Evolutionary conservation across 1,139 yeast genomes (phyloP).

Genomic region (Nadsonia starkeyi-henricii): DNA sequence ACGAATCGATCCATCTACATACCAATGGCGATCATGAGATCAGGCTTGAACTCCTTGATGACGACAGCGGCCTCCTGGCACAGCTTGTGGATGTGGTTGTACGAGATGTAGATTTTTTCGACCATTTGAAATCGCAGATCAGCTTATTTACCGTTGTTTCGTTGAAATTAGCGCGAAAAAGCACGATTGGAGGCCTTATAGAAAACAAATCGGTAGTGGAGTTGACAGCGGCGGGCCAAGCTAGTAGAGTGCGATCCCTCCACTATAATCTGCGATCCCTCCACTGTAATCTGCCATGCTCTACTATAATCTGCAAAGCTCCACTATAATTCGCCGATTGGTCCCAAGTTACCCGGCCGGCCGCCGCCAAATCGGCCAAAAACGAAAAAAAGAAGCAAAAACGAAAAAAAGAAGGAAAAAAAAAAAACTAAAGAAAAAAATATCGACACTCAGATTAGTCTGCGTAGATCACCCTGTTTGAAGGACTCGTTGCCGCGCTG

Average conservation of each 20-base stretch:
- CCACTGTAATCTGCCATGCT: no score
- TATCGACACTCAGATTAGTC: background rate
- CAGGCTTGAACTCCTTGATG: slow-evolving; percentile 62
- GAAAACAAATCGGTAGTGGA: no score
- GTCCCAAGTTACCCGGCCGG: background rate
- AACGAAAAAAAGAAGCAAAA: background rate
- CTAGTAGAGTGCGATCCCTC: no score
- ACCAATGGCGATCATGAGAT: slow-evolving; percentile 74
- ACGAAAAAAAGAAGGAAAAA: slow-evolving; percentile 5
- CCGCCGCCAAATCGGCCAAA: background rate
- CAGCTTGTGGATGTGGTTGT: slow-evolving; percentile 84
- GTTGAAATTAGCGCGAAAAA: no score
- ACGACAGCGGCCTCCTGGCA: slow-evolving; percentile 73
- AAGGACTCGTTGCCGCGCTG: background rate
- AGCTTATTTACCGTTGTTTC: slow-evolving; percentile 1
- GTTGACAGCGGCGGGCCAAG: no score
- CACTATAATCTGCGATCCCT: no score
- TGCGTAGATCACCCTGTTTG: background rate
- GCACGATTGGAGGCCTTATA: no score
- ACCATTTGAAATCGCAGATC: slow-evolving; percentile 11
- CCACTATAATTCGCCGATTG: no score
- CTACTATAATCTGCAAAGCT: no score
- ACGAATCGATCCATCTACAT: slow-evolving; percentile 14
- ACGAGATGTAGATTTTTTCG: slow-evolving; percentile 67
- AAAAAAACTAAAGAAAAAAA: background rate